Percentiles rank a stretch among this genome's conserved stretches.
Evolutionary conservation across 2,329 filamentous ascomycete species (phyloP).

Genomic region (Blastomyces parvus): DNA sequence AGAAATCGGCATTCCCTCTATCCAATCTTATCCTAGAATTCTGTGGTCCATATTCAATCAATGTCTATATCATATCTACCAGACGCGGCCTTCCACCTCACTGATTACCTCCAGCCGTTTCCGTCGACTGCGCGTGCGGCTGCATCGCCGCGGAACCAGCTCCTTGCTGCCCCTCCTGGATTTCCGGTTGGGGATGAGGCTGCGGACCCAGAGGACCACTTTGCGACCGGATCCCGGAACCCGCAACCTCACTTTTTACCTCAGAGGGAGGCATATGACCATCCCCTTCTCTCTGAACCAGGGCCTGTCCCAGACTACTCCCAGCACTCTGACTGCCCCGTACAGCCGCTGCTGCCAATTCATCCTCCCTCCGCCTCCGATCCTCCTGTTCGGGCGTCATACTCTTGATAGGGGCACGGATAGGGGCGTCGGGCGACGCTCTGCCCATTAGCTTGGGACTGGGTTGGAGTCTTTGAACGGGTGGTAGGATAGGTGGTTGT

Average conservation of each 20-base stretch:
- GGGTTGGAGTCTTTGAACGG: conserved; percentile 33
- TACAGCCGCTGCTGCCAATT: conserved; percentile 17
- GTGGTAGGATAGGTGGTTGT: conserved; percentile 29
- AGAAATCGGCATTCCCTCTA: neutral
- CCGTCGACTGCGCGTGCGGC: neutral
- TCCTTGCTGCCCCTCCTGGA: neutral
- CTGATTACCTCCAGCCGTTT: neutral
- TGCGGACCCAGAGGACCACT: neutral
- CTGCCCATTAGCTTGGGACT: conserved; percentile 38
- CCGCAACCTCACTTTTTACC: neutral
- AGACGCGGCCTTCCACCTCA: neutral
- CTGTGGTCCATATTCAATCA: neutral
- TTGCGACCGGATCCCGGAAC: neutral
- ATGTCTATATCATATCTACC: neutral
- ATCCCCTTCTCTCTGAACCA: neutral
- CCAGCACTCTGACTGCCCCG: neutral
- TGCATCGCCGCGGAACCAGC: neutral
- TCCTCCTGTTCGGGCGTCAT: conserved; percentile 38
- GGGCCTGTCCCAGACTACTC: neutral
- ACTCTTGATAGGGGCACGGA: conserved; percentile 34
- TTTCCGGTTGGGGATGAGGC: neutral
- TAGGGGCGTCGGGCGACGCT: conserved; percentile 34
- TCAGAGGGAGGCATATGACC: neutral
- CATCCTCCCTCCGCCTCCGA: conserved; percentile 31
- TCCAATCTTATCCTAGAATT: neutral